Evolutionary conservation across 495 filamentous ascomycete genomes (phyloP).

Genomic region (Podospora didyma): DNA sequence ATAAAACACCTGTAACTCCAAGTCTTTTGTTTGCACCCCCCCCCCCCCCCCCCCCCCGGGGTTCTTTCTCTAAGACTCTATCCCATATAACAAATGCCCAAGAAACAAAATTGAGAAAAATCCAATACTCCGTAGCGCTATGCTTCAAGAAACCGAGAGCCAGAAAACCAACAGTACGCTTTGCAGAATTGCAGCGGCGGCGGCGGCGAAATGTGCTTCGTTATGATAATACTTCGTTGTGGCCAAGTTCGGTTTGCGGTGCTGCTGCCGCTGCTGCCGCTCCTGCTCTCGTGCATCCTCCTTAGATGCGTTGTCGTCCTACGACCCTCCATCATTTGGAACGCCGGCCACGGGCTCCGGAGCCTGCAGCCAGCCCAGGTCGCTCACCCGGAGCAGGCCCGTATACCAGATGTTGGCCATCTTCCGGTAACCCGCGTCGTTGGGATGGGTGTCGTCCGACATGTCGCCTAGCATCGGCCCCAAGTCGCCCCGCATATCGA

Average conservation of each 20-base stretch:
- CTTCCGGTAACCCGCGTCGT: constrained; percentile 44
- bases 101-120: background rate
- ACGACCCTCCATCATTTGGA: constrained; percentile 18
- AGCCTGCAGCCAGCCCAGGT: constrained; percentile 20
- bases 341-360: constrained; percentile 18
- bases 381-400: constrained; percentile 31
- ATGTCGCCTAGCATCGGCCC: constrained; percentile 28
- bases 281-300: background rate
- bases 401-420: constrained; percentile 53
- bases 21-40: no score
- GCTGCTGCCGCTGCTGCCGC: background rate
- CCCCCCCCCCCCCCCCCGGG: no score
- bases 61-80: background rate
- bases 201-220: no score
- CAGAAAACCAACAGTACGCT: background rate
- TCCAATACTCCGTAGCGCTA: background rate
- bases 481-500: constrained; percentile 41
- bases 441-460: constrained; percentile 48
- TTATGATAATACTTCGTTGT: no score
- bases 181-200: background rate
- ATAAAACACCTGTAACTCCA: no score
- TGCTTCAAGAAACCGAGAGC: background rate
- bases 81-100: no score
- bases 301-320: background rate
- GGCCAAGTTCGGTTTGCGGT: background rate